Conservation (phyloP, 305 asterid species). For the Salvia sclarea region DNA sequence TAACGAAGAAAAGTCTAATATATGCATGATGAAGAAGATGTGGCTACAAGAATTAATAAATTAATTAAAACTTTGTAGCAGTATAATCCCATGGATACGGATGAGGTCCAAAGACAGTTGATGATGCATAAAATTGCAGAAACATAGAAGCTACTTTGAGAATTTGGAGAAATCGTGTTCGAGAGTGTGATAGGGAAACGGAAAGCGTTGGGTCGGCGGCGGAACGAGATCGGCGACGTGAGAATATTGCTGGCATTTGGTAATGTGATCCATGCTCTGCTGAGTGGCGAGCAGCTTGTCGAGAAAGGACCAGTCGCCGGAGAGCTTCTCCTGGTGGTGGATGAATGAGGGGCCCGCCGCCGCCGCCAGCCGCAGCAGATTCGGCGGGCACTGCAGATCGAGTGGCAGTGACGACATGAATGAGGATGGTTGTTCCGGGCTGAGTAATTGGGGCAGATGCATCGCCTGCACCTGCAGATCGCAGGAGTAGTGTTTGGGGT, state of each 20-base stretch:
- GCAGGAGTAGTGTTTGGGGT: conserved; percentile 34
- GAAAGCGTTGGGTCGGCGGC: conserved; percentile 42
- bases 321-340: conserved; percentile 45
- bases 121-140: no score
- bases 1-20: no score
- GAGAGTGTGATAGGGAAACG: conserved; percentile 41
- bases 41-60: no score
- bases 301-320: conserved; percentile 76
- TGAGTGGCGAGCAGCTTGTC: conserved; percentile 72
- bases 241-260: conserved; percentile 41
- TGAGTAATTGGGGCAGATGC: conserved; percentile 61
- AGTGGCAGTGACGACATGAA: conserved; percentile 36
- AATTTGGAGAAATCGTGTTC: conserved; percentile 50
- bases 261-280: conserved; percentile 44
- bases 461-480: conserved; percentile 28
- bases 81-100: no score
- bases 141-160: conserved; percentile 50
- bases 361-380: conserved; percentile 44
- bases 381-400: conserved; percentile 40
- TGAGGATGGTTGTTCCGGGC: conserved; percentile 48
- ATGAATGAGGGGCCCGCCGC: conserved; percentile 25
- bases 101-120: no score
- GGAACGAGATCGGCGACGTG: conserved; percentile 43
- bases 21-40: no score
- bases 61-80: no score